Conservation (phyloP, 108 stramenopile species). For the Skeletonema menzelii region DNA sequence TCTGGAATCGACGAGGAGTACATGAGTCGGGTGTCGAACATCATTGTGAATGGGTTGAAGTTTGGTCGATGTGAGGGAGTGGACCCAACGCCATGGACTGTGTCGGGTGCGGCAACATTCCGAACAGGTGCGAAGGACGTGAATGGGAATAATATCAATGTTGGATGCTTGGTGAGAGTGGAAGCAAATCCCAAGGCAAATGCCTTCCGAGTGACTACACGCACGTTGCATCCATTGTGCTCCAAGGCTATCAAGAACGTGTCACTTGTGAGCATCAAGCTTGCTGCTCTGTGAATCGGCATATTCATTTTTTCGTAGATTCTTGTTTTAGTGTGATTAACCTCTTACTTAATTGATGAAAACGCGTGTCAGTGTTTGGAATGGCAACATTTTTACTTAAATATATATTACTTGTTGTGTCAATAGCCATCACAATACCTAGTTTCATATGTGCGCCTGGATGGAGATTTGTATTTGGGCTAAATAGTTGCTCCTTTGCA, state of each 20-base stretch:
- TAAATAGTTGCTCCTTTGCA: neutral
- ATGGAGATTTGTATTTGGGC: neutral
- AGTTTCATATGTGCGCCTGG: neutral
- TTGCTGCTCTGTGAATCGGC: constrained; percentile 27
- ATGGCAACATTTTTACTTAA: neutral
- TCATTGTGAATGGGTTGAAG: constrained; percentile 86
- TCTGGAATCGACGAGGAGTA: constrained; percentile 81
- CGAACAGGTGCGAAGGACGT: constrained; percentile 85
- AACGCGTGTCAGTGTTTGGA: neutral
- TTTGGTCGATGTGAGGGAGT: constrained; percentile 84
- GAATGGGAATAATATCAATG: constrained; percentile 90
- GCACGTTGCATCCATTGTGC: constrained; percentile 90
- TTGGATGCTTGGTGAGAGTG: constrained; percentile 85
- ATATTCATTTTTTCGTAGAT: neutral
- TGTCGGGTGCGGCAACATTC: constrained; percentile 87
- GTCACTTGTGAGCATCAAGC: constrained; percentile 88
- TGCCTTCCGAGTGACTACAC: constrained; percentile 86
- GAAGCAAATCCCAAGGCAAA: constrained; percentile 91
- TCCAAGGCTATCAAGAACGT: constrained; percentile 90
- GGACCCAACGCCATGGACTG: constrained; percentile 89
- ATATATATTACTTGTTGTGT: neutral
- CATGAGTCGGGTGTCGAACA: constrained; percentile 79
- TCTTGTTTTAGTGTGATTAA: constrained; percentile 2
- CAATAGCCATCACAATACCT: neutral
- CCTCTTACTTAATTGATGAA: neutral